A percentile compares a stretch with the other conserved stretches of the same genome.
Conservation (phyloP, 169 alveolate genomes). For the Cyclospora cayetanensis region DNA sequence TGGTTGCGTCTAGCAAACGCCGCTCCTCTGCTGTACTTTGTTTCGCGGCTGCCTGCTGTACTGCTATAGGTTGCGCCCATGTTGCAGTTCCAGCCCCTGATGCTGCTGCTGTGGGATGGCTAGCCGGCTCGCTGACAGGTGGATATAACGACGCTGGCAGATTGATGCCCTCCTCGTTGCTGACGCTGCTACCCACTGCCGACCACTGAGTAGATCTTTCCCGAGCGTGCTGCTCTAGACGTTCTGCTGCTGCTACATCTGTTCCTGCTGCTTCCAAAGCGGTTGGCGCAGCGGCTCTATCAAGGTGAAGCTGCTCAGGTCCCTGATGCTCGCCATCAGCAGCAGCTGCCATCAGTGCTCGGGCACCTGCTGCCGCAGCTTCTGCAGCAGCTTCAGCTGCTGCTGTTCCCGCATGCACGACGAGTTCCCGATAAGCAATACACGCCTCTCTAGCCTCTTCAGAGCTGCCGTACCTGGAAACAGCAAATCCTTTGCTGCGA, state of each 20-base stretch:
- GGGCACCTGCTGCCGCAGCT: not conserved
- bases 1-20: not conserved
- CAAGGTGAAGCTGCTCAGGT: not conserved
- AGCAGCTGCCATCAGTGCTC: not conserved
- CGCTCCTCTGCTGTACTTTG: no score
- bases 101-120: not conserved
- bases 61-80: not conserved
- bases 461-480: constrained; percentile 82
- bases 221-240: not conserved
- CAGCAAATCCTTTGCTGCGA: constrained; percentile 87
- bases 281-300: not conserved
- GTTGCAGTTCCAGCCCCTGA: not conserved
- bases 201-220: not conserved
- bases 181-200: constrained; percentile 7
- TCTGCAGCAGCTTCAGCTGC: constrained; percentile 30
- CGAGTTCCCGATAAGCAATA: constrained; percentile 75
- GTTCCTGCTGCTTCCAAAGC: not conserved
- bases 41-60: constrained; percentile 3
- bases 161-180: not conserved
- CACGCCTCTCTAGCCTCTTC: constrained; percentile 88
- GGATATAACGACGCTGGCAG: not conserved
- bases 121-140: not conserved
- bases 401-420: not conserved
- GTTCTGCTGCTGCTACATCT: constrained; percentile 16
- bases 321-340: not conserved